Percentiles rank a stretch among this genome's conserved stretches.
phyloP scores from a whole-genome alignment of 495 filamentous ascomycete genomes.

The Saxophila tyrrhenica region DNA sequence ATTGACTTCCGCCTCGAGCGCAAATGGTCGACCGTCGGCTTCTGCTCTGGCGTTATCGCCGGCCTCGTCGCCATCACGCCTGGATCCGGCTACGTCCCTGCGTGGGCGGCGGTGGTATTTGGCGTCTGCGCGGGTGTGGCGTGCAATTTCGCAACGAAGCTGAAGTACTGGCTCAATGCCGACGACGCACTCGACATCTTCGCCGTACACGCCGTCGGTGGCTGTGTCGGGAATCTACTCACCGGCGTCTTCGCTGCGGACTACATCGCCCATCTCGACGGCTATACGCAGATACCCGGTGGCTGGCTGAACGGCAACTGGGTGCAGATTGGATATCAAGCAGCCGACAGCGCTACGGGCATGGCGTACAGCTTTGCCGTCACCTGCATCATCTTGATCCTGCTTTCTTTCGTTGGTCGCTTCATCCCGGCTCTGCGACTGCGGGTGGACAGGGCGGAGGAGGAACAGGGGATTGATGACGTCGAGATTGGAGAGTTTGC shows the following conservation, averaged over 20 bases:
- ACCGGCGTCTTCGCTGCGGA: conserved; percentile 89
- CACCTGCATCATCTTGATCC: conserved; percentile 64
- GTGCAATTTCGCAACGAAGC: conserved; percentile 93
- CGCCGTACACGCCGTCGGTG: conserved; percentile 75
- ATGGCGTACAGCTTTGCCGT: conserved; percentile 78
- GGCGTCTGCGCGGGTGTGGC: conserved; percentile 71
- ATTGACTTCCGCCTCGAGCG: conserved; percentile 87
- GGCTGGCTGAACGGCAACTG: conserved; percentile 90
- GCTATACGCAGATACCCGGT: conserved; percentile 55
- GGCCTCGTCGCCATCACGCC: conserved; percentile 91
- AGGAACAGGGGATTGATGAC: conserved; percentile 88
- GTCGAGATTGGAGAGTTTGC: conserved; percentile 96
- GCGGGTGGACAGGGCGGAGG: conserved; percentile 70
- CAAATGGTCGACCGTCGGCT: conserved; percentile 96
- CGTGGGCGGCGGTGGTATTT: conserved; percentile 85
- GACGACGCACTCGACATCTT: conserved; percentile 51
- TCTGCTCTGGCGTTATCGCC: conserved; percentile 88
- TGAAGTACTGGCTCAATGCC: conserved; percentile 78
- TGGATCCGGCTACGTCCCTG: conserved; percentile 79
- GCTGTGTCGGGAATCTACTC: conserved; percentile 76
- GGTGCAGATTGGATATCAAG: conserved; percentile 77
- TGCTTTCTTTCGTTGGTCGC: conserved; percentile 59
- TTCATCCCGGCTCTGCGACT: conserved; percentile 73
- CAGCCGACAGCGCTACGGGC: conserved; percentile 76
- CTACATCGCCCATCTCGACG: conserved; percentile 85